These are phyloP conservation scores for Talaromyces wortmannii DNA, from an alignment of 495 filamentous ascomycete genomes.

Conservation along the genomic window DNA sequence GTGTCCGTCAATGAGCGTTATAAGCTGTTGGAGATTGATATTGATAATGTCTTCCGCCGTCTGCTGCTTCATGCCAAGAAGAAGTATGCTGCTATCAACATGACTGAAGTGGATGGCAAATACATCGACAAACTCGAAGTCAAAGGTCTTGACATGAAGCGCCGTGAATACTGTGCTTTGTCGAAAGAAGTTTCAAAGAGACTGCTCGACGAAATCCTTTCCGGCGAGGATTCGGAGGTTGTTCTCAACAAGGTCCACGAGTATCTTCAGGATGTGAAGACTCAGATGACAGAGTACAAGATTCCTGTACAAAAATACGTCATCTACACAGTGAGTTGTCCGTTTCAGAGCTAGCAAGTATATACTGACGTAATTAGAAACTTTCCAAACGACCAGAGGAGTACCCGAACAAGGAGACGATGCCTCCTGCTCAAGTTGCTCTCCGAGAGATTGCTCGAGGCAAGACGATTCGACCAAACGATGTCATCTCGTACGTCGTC, in stretches of 20 bases:
- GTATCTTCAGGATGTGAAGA: conserved; percentile 73
- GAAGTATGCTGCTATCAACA: conserved; percentile 97
- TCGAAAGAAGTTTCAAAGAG: conserved; percentile 84
- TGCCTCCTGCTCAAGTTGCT: conserved; percentile 98
- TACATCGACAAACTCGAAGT: conserved; percentile 92
- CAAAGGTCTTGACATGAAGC: conserved; percentile 95
- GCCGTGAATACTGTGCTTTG: conserved; percentile 90
- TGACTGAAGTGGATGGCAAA: conserved; percentile 83
- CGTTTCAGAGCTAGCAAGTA: not conserved
- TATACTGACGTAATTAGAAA: conserved; percentile 41
- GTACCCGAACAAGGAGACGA: conserved; percentile 84
- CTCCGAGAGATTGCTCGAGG: conserved; percentile 81
- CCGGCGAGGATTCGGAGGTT: conserved; percentile 84
- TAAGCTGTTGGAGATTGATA: conserved; percentile 88
- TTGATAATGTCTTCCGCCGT: conserved; percentile 93
- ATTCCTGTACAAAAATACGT: conserved; percentile 83
- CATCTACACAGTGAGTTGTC: conserved; percentile 68
- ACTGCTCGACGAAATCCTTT: conserved; percentile 85
- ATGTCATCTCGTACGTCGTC: conserved; percentile 93
- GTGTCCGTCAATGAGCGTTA: conserved; percentile 83
- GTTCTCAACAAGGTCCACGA: conserved; percentile 89
- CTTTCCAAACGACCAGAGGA: conserved; percentile 89
- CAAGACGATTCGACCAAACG: conserved; percentile 80
- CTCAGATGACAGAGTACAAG: conserved; percentile 71
- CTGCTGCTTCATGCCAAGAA: conserved; percentile 96